These are phyloP conservation scores for Cladophialophora chaetospira DNA, from an alignment of 2,329 filamentous ascomycete species.

Conservation along the genomic window DNA sequence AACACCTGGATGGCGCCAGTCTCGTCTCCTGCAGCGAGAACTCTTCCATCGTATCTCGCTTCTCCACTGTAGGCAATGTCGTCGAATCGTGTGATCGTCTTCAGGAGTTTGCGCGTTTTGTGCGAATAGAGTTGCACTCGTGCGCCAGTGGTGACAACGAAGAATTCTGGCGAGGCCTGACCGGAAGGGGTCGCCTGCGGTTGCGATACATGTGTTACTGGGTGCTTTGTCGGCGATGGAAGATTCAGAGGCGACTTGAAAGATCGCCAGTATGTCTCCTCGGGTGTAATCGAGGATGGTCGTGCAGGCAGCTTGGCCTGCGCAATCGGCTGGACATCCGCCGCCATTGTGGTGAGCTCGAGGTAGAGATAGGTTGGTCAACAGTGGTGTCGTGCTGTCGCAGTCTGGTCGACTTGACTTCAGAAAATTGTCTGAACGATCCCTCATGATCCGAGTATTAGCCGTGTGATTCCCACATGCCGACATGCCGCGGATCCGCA, in stretches of 20 bases:
- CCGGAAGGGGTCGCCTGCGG: slow-evolving; percentile 55
- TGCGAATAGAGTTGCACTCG: slow-evolving; percentile 93
- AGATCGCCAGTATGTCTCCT: slow-evolving; percentile 94
- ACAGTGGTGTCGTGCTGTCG: not conserved
- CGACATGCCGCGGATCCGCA: no score
- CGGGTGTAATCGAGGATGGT: slow-evolving; percentile 79
- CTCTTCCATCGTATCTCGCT: slow-evolving; percentile 82
- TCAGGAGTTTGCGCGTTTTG: slow-evolving; percentile 85
- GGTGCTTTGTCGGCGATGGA: slow-evolving; percentile 85
- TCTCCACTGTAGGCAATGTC: slow-evolving; percentile 88
- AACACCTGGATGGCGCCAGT: slow-evolving; percentile 93
- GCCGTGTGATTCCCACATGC: no score
- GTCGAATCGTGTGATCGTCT: slow-evolving; percentile 92
- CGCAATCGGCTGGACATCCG: slow-evolving; percentile 77
- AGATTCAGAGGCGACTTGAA: slow-evolving; percentile 92
- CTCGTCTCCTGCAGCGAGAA: slow-evolving; percentile 89
- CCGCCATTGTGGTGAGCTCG: slow-evolving; percentile 64
- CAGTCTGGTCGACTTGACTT: not conserved
- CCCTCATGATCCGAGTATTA: no score
- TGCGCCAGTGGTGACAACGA: slow-evolving; percentile 92
- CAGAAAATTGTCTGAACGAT: no score
- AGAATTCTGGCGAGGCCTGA: slow-evolving; percentile 65
- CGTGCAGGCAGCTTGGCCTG: slow-evolving; percentile 81
- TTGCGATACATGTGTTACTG: slow-evolving; percentile 86
- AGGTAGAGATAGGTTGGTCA: not conserved